A percentile compares a stretch with the other conserved stretches of the same genome.
Evolutionary conservation across 2,329 filamentous ascomycete species (phyloP).

Genomic region (Monilinia aucupariae): DNA sequence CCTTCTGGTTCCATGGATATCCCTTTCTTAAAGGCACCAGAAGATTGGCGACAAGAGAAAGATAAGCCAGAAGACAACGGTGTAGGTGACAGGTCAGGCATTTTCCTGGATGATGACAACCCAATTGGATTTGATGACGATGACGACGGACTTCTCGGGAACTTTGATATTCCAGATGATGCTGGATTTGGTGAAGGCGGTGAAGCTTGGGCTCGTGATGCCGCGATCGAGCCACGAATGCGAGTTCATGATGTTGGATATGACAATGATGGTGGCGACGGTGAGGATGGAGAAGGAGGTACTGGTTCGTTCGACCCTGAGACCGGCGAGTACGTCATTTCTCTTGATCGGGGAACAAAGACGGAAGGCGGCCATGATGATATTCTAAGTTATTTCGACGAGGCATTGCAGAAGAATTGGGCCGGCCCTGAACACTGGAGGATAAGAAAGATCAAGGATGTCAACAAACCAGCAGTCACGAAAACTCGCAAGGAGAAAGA

Average conservation of each 20-base stretch:
- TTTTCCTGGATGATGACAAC: constrained; percentile 83
- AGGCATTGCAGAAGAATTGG: constrained; percentile 96
- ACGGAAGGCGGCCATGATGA: constrained; percentile 69
- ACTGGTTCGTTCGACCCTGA: constrained; percentile 57
- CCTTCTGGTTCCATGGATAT: constrained; percentile 80
- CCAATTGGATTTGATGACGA: constrained; percentile 77
- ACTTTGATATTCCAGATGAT: constrained; percentile 61
- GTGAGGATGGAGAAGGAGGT: constrained; percentile 45
- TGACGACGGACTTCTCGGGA: constrained; percentile 63
- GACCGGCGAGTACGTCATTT: constrained; percentile 70
- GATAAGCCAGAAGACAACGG: constrained; percentile 50
- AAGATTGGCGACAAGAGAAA: constrained; percentile 73
- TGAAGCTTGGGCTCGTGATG: constrained; percentile 90
- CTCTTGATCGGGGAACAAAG: constrained; percentile 69
- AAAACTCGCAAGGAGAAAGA: constrained; percentile 89
- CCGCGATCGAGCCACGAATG: constrained; percentile 79
- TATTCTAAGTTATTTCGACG: constrained; percentile 96
- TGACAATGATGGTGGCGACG: constrained; percentile 49
- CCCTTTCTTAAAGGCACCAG: constrained; percentile 82
- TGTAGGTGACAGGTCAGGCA: constrained; percentile 65
- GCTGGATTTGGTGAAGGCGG: constrained; percentile 92
- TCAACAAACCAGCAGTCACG: constrained; percentile 56
- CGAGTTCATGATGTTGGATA: constrained; percentile 64
- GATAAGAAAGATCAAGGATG: constrained; percentile 84
- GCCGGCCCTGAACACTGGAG: constrained; percentile 98